Evolutionary conservation across 805 yeast genomes (phyloP), one percentile per base, ranked within the genome.

Genomic region (Myxozyma mucilagina): DNA sequence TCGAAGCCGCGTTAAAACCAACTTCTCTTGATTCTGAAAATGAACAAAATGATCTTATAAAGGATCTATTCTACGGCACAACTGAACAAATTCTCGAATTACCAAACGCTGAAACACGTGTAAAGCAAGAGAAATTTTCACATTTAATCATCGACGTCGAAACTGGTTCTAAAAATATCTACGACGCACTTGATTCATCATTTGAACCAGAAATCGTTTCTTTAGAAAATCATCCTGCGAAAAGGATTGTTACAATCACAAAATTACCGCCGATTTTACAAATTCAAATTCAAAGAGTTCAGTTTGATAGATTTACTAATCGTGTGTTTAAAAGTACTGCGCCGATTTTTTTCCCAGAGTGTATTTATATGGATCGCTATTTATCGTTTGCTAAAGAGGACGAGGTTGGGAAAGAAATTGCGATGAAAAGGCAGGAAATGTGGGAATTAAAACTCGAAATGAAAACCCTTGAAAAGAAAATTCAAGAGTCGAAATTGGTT

Each of bases 251-350:
- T 50, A 83, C 92, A 0, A 82, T 93, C 3, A 79, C 83, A 9
- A 80, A 84, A 58, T 75, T 90, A 20, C 99, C 99, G 0, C 85
- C 86, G 5, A 82, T 94, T 53, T 74, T 94, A 52, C 99, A 94
- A 72, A 83, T 94, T 52, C 99, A 94, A 71, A 89, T 94, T 7
- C 98, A 92, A 74, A 80, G 99, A 71, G 98, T 94, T 0, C 89
- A 90, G 72, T 94, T 87, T 72, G 97, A 94, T 71, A 80, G 91
- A 48, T 86, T 79, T 57, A 75, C 82, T 13, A 80, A 86, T 53
- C 81, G 86, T 74, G 90, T 96, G 0, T 89, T 89, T 70, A 94
- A 94, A 72, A 86, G 91, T 1, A 81, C 83, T 47, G 91, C 87
- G 59, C 96, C 91, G 8, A 79, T 94, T 51, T 92, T 92, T 2